phyloP scores from a whole-genome alignment of 2,329 filamentous ascomycete genomes.

The Xylaria sp. region DNA sequence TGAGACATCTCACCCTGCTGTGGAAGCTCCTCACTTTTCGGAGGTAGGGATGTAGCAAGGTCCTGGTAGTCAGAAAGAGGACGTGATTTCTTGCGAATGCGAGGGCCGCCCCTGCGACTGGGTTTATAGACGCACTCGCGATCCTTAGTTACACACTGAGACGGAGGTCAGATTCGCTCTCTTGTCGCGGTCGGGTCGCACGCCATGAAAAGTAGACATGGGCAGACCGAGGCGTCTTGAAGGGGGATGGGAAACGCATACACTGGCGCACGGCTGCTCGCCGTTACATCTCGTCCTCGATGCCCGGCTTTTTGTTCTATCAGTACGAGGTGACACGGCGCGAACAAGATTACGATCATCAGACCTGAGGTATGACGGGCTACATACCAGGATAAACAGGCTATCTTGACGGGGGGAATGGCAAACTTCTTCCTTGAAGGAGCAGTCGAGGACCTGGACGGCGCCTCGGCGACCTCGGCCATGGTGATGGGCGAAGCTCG shows the following conservation, averaged over 20 bases:
- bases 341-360: conserved; percentile 13
- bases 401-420: conserved; percentile 55
- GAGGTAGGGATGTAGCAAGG: conserved; percentile 35
- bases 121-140: conserved; percentile 52
- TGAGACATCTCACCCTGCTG: conserved; percentile 39
- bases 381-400: conserved; percentile 56
- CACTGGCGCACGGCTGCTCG: conserved; percentile 50
- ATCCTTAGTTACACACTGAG: conserved; percentile 47
- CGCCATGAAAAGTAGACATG: conserved; percentile 6
- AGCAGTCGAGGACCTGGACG: conserved; percentile 29
- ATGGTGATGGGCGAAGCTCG: conserved; percentile 23
- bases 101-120: conserved; percentile 51
- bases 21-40: conserved; percentile 40
- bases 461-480: conserved; percentile 33
- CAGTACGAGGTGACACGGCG: conserved; percentile 30
- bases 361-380: conserved; percentile 19
- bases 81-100: conserved; percentile 48
- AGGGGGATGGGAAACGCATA: conserved; percentile 38
- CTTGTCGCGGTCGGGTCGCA: conserved; percentile 16
- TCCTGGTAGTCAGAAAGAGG: conserved; percentile 39
- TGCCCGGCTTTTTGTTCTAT: conserved; percentile 45
- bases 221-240: conserved; percentile 2
- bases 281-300: conserved; percentile 55
- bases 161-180: conserved; percentile 26
- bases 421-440: conserved; percentile 49